Base-by-base conservation (phyloP, 1,284 basidiomycete genomes). In the Pulveroboletus sp. region DNA sequence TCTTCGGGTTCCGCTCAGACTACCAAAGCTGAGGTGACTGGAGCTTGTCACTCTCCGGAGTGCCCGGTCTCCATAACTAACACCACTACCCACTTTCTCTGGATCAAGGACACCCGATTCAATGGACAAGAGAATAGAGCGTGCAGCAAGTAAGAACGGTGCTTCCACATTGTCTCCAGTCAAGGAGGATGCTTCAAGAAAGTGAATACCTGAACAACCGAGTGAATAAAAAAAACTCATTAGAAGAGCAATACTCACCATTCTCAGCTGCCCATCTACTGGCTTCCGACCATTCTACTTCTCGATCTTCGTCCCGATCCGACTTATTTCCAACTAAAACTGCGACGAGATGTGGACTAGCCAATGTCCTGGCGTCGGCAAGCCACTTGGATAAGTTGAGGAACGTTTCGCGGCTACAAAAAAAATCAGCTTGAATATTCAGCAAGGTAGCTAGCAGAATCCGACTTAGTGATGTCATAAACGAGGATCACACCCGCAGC, bases 251-350 rank as follows among this genome's bases (percentile, higher is more conserved):
- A 43, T 33, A 17, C 20, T 56, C 57, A 94, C 94, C 90, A 70
- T 98, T 94, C 72, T 96, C 92, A 53, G 93, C 88, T 25, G 96
- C 96, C 94, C 94, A 99, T 68, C 84, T 81, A 68, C 91, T 93
- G 10, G 94, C 96, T 75, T 99, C 96, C 20, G 89, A 81, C 84
- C 92, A 96, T 65, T 96, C 92, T 24, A 99, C 95, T 72, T 98
- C 91, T 50, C 96, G 79, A 44, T 98, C 93, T 53, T 97, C 95
- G 64, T 97, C 96, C 61, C 86, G 81, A 71, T 99, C 96, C 15
- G 91, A 85, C 77, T 99, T 98, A 76, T 96, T 98, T 31, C 96
- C 96, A 8, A 98, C 95, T 5, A 99, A 77, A 5, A 98, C 94
- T 0, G 89, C 87, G 31, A 96, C 92, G 2, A 98, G 78, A 68